Percentiles rank a stretch among this genome's conserved stretches.
Evolutionary conservation across 78 protist species (phyloP).

Genomic region (Chrysochromulina tobinii): DNA sequence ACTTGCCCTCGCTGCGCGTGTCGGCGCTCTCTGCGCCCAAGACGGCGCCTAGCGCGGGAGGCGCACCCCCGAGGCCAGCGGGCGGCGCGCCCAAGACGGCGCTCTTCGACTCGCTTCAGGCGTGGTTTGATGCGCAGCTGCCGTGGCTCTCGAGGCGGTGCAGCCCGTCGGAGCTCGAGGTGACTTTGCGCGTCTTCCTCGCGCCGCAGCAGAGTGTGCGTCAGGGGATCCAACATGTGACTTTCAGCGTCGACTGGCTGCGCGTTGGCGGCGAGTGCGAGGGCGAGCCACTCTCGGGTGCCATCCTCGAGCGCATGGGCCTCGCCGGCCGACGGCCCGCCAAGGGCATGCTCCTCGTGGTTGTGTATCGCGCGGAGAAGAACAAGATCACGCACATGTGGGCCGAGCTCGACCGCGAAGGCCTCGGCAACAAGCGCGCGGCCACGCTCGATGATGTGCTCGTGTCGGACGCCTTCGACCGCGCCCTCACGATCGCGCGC

Average conservation of each 20-base stretch:
- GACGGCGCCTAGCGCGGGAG: too few species aligned
- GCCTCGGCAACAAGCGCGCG: neutral
- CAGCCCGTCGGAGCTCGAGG: neutral
- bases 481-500: neutral
- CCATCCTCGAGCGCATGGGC: neutral
- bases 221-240: neutral
- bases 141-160: too few species aligned
- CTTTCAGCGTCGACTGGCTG: constrained; percentile 5
- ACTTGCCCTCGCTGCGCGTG: too few species aligned
- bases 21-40: too few species aligned
- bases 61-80: too few species aligned
- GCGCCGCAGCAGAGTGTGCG: neutral
- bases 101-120: neutral
- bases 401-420: constrained; percentile 15
- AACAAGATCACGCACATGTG: neutral
- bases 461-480: neutral
- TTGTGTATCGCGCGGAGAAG: neutral
- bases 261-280: neutral
- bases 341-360: neutral
- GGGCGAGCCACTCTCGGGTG: neutral
- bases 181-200: neutral
- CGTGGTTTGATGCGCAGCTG: neutral
- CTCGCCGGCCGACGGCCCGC: neutral
- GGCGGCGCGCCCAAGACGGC: too few species aligned
- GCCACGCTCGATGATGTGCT: constrained; percentile 3